Conservation (phyloP, 768 basidiomycete genomes). For the Termitomyces sp. region DNA sequence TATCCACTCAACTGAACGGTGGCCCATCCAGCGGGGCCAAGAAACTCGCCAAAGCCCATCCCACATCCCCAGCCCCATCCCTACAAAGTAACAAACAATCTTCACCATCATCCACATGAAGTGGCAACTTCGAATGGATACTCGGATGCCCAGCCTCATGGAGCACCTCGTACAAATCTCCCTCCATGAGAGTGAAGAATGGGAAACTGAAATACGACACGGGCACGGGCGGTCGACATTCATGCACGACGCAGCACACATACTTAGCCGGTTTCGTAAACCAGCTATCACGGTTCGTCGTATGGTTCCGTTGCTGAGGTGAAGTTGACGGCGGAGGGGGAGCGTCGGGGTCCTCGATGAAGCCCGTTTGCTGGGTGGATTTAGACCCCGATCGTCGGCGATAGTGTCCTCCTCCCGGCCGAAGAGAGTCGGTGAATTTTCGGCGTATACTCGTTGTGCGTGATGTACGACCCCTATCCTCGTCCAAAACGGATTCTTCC, state of each 20-base stretch:
- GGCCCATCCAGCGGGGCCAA: conserved; percentile 50
- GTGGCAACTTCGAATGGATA: conserved; percentile 64
- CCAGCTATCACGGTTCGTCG: conserved; percentile 37
- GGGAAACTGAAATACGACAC: conserved; percentile 71
- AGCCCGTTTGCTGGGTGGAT: conserved; percentile 20
- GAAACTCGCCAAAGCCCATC: conserved; percentile 84
- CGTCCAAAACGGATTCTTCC: conserved; percentile 15
- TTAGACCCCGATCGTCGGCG: conserved; percentile 16
- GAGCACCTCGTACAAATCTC: conserved; percentile 62
- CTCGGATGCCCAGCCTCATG: conserved; percentile 80
- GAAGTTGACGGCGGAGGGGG: conserved; percentile 10
- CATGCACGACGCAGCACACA: conserved; percentile 63
- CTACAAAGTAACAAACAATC: conserved; percentile 77
- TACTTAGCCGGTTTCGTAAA: conserved; percentile 52
- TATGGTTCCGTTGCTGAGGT: conserved; percentile 12
- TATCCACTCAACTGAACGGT: conserved; percentile 5
- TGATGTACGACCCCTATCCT: conserved; percentile 23
- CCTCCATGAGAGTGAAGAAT: conserved; percentile 68
- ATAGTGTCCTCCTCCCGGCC: conserved; percentile 12
- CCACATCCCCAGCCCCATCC: conserved; percentile 50
- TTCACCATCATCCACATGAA: conserved; percentile 74
- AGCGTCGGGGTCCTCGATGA: conserved; percentile 22
- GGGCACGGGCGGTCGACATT: conserved; percentile 58
- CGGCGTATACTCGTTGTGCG: conserved; percentile 24
- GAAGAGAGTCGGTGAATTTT: conserved; percentile 22